Percentiles rank a stretch among this genome's conserved stretches.
These are phyloP conservation scores for Terfezia boudieri DNA, from an alignment of 495 filamentous ascomycete species.

Conservation along the genomic window DNA sequence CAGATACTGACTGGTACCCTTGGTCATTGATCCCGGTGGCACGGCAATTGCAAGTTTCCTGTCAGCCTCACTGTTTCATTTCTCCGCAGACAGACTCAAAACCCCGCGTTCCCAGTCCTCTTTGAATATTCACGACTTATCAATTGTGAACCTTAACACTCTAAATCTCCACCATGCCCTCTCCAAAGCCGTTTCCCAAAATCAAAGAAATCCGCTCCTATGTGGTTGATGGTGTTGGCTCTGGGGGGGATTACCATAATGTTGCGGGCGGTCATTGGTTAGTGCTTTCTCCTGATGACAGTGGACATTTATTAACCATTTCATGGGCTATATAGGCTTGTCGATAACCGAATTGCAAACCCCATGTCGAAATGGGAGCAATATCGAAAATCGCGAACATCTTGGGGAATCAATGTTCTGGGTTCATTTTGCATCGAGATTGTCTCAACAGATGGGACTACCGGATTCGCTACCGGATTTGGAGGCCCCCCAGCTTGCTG, in stretches of 20 bases:
- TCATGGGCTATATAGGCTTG: constrained; percentile 35
- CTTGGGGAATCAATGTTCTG: constrained; percentile 88
- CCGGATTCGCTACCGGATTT: constrained; percentile 82
- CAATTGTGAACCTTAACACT: too few species aligned
- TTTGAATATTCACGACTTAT: too few species aligned
- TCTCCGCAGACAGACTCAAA: too few species aligned
- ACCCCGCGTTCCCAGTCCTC: too few species aligned
- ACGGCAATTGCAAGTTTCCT: too few species aligned
- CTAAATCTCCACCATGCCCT: constrained; percentile 3
- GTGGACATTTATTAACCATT: constrained; percentile 1
- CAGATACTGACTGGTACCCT: too few species aligned
- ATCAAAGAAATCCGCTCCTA: constrained; percentile 67
- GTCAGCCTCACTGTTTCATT: too few species aligned
- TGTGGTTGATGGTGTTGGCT: constrained; percentile 67
- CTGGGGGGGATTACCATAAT: constrained; percentile 84
- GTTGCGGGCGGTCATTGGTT: constrained; percentile 75
- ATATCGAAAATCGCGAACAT: constrained; percentile 67
- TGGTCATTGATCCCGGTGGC: too few species aligned
- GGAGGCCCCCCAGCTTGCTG: constrained; percentile 81
- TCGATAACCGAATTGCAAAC: constrained; percentile 75
- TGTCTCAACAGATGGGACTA: constrained; percentile 67
- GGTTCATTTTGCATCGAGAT: constrained; percentile 89
- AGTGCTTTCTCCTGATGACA: constrained; percentile 2
- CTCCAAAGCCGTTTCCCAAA: constrained; percentile 30
- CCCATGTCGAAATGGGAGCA: constrained; percentile 76